These are phyloP conservation scores for Sugiyamaella grinbergsii DNA, from an alignment of 1,139 yeast species.

Conservation along the genomic window DNA sequence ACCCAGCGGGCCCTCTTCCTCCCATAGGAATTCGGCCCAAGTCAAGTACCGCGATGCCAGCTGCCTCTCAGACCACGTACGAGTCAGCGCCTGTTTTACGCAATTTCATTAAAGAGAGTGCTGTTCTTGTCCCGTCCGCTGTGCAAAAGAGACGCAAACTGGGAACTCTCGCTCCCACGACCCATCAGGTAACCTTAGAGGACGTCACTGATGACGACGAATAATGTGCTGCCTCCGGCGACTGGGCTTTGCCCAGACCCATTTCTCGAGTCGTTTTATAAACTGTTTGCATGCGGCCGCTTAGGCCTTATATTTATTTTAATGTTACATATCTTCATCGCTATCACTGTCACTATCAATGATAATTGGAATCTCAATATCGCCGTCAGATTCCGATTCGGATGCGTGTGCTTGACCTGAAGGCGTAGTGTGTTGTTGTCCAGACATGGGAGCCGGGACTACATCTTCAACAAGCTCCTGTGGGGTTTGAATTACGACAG, in stretches of 20 bases:
- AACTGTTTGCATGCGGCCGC: background rate
- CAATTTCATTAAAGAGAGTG: slow-evolving; percentile 32
- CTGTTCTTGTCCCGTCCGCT: slow-evolving; percentile 32
- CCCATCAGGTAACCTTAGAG: slow-evolving; percentile 2
- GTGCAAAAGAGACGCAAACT: slow-evolving; percentile 28
- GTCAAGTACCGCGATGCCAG: slow-evolving; percentile 1
- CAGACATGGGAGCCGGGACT: background rate
- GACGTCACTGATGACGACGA: slow-evolving; percentile 2
- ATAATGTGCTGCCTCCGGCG: background rate
- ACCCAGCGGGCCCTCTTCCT: slow-evolving; percentile 29
- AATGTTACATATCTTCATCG: slow-evolving; percentile 24
- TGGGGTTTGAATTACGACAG: background rate
- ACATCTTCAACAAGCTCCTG: slow-evolving; percentile 8
- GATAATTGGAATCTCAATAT: slow-evolving; percentile 61
- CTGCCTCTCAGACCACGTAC: slow-evolving; percentile 31
- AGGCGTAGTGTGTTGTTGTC: background rate
- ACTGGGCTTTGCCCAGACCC: slow-evolving; percentile 12
- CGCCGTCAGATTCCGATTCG: slow-evolving; percentile 33
- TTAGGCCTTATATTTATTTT: background rate
- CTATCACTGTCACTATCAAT: slow-evolving; percentile 44
- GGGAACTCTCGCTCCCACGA: background rate
- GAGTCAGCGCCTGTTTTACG: slow-evolving; percentile 35
- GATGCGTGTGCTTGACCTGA: background rate
- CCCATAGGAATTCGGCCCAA: slow-evolving; percentile 15
- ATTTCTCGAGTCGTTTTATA: background rate